Percentiles rank a stretch among this genome's conserved stretches.
phyloP scores from a whole-genome alignment of 2,329 filamentous ascomycete genomes.

The Colletotrichum sublineola region DNA sequence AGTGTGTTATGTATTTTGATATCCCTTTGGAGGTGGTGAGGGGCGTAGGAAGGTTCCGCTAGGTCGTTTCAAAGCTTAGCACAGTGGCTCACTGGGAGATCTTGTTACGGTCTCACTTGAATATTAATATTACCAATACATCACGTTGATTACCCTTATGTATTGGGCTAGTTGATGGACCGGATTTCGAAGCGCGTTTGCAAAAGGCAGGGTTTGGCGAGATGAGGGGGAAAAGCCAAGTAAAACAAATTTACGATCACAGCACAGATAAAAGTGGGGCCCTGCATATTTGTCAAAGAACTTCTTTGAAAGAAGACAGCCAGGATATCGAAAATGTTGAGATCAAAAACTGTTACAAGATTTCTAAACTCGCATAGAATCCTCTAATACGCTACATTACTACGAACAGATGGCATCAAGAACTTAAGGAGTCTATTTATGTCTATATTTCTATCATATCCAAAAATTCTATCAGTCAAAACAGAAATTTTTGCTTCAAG shows the following conservation, averaged over 20 bases:
- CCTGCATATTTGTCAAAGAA: neutral
- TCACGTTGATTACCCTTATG: neutral
- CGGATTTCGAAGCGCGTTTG: neutral
- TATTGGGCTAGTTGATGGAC: neutral
- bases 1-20: neutral
- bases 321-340: too few relatives aligned
- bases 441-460: accelerated
- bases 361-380: neutral
- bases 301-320: too few relatives aligned
- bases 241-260: neutral
- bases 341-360: neutral
- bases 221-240: constrained; percentile 16
- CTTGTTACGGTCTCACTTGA: neutral
- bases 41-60: neutral
- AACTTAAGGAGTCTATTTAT: neutral
- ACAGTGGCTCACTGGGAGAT: neutral
- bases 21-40: neutral
- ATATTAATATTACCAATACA: neutral
- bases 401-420: too few relatives aligned
- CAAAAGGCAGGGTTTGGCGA: neutral
- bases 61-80: neutral
- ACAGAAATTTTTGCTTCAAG: accelerated
- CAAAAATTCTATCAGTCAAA: neutral
- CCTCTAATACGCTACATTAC: neutral
- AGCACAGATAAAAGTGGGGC: constrained; percentile 10